phyloP scores from a whole-genome alignment of 2,329 filamentous ascomycete species.

The Penicillium sp. region DNA sequence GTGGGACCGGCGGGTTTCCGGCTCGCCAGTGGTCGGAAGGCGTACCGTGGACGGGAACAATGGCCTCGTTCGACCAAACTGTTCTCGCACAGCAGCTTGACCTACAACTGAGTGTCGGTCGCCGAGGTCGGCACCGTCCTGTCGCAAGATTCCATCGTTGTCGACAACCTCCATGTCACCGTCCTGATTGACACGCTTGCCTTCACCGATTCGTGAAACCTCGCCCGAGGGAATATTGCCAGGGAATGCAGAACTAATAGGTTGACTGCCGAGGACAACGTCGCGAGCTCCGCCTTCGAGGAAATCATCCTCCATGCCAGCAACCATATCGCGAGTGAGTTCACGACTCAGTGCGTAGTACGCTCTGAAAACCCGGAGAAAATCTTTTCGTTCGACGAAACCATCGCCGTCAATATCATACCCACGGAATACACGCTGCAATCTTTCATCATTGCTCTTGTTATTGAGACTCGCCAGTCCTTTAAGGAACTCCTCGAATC shows the following conservation, averaged over 20 bases:
- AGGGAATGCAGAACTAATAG: slow-evolving; percentile 75
- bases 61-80: slow-evolving; percentile 34
- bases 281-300: slow-evolving; percentile 73
- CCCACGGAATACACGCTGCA: slow-evolving; percentile 75
- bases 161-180: slow-evolving; percentile 65
- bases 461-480: slow-evolving; percentile 68
- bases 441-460: slow-evolving; percentile 61
- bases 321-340: slow-evolving; percentile 79
- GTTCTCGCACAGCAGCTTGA: slow-evolving; percentile 42
- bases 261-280: slow-evolving; percentile 70
- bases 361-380: slow-evolving; percentile 85
- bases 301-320: slow-evolving; percentile 73
- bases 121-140: slow-evolving; percentile 60
- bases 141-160: slow-evolving; percentile 58
- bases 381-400: slow-evolving; percentile 80
- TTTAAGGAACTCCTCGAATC: slow-evolving; percentile 86
- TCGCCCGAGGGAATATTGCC: slow-evolving; percentile 66
- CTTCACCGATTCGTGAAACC: slow-evolving; percentile 60
- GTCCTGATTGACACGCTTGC: slow-evolving; percentile 62
- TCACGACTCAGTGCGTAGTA: slow-evolving; percentile 91
- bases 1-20: slow-evolving; percentile 9
- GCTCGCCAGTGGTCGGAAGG: slow-evolving; percentile 15
- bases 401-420: slow-evolving; percentile 91
- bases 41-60: slow-evolving; percentile 33
- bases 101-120: slow-evolving; percentile 61